These are phyloP conservation scores for Aureobasidium mangrovei DNA, from an alignment of 2,329 filamentous ascomycete species.

Conservation along the genomic window DNA sequence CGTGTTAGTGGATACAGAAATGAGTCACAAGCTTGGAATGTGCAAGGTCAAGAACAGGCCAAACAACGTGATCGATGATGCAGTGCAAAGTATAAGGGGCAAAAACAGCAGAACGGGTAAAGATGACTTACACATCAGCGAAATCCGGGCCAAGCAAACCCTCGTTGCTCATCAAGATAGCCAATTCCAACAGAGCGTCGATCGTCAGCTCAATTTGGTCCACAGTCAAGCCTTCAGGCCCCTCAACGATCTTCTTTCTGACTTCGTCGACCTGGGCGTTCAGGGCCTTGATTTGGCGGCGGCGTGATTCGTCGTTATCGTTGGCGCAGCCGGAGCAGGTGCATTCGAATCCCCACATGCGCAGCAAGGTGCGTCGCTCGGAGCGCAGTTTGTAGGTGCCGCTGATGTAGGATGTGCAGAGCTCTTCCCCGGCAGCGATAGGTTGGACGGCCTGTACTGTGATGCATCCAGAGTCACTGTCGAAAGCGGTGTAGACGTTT, in stretches of 20 bases:
- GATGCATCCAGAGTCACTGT: constrained; percentile 4
- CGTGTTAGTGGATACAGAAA: background rate
- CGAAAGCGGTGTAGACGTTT: constrained; percentile 16
- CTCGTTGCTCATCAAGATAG: constrained; percentile 18
- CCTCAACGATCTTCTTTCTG: background rate
- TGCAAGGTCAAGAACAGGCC: background rate
- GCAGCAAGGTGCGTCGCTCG: constrained; percentile 12
- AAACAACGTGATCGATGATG: background rate
- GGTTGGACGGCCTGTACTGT: constrained; percentile 23
- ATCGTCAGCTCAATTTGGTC: constrained; percentile 8
- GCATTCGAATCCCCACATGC: constrained; percentile 25
- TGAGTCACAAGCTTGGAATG: background rate
- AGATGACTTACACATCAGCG: constrained; percentile 12
- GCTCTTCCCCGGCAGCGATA: constrained; percentile 23
- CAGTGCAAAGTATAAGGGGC: background rate
- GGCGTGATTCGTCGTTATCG: constrained; percentile 10
- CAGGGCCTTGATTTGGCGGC: background rate
- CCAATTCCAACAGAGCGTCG: constrained; percentile 15
- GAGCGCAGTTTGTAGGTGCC: constrained; percentile 10
- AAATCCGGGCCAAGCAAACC: constrained; percentile 13
- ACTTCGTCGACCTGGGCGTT: background rate
- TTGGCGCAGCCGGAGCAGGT: constrained; percentile 21
- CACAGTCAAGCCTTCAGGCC: background rate
- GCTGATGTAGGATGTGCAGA: constrained; percentile 20
- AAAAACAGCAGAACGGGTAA: background rate